phyloP scores from a whole-genome alignment of 2,329 filamentous ascomycete species.

The Plenodomus lindquistii region DNA sequence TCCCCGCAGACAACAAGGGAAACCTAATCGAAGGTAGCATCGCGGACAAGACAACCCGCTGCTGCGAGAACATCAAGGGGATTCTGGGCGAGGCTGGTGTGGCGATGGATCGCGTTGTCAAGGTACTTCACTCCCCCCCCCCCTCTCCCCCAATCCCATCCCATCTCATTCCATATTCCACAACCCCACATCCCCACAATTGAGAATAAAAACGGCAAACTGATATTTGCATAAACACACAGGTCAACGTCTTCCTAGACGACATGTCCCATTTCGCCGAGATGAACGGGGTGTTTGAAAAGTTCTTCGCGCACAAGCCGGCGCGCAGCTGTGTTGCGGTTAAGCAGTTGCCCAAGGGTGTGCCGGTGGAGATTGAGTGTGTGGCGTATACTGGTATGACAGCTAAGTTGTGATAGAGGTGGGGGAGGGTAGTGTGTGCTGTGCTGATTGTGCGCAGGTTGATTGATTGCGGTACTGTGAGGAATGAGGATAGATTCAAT shows the following conservation, averaged over 20 bases:
- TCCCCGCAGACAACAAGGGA: slow-evolving; percentile 68
- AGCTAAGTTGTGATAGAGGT: slow-evolving; percentile 28
- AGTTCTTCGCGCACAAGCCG: slow-evolving; percentile 81
- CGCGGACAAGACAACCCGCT: slow-evolving; percentile 69
- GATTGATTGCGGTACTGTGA: no score
- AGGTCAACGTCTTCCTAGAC: slow-evolving; percentile 75
- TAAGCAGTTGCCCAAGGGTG: slow-evolving; percentile 83
- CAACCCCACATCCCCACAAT: not conserved
- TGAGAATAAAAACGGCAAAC: no score
- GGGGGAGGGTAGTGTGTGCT: not conserved
- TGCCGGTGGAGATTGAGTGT: slow-evolving; percentile 88
- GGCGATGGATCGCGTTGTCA: slow-evolving; percentile 78
- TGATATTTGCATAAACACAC: not conserved
- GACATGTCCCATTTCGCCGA: slow-evolving; percentile 88
- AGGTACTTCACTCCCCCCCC: slow-evolving; percentile 68
- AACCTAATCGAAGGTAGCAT: slow-evolving; percentile 67
- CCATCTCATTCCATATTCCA: not conserved
- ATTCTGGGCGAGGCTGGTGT: slow-evolving; percentile 83
- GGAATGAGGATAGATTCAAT: no score
- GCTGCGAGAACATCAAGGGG: slow-evolving; percentile 79
- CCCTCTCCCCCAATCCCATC: no score
- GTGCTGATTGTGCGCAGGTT: slow-evolving; percentile 20
- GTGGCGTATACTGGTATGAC: slow-evolving; percentile 62
- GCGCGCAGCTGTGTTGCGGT: slow-evolving; percentile 89
- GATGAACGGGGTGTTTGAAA: slow-evolving; percentile 85